phyloP scores from a whole-genome alignment of 1,284 basidiomycete species.

The Grifola frondosa region DNA sequence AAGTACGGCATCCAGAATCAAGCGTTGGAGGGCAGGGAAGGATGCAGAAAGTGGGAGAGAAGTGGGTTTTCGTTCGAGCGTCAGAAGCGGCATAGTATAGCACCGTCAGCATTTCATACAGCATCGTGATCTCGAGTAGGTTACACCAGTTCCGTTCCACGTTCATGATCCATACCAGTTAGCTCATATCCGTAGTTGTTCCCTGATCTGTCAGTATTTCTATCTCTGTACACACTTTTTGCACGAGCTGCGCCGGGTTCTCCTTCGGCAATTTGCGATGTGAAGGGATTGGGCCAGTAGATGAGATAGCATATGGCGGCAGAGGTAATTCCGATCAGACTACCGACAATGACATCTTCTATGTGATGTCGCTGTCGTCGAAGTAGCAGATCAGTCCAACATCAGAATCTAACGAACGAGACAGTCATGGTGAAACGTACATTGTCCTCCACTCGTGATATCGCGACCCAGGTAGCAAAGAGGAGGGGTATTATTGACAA shows the following conservation, averaged over 20 bases:
- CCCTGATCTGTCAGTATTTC: slow-evolving; percentile 21
- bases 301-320: slow-evolving; percentile 53
- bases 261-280: slow-evolving; percentile 27
- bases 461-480: slow-evolving; percentile 60
- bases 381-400: background rate
- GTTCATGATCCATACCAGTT: slow-evolving; percentile 46
- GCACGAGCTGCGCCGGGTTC: slow-evolving; percentile 34
- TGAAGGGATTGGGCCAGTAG: slow-evolving; percentile 66
- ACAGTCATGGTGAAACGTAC: slow-evolving; percentile 41
- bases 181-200: slow-evolving; percentile 47
- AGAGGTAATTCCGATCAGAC: slow-evolving; percentile 52
- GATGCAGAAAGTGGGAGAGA: slow-evolving; percentile 72
- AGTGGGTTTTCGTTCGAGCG: slow-evolving; percentile 64
- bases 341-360: slow-evolving; percentile 65
- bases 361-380: slow-evolving; percentile 57
- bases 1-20: slow-evolving; percentile 4
- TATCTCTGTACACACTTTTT: slow-evolving; percentile 38
- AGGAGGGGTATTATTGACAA: slow-evolving; percentile 52
- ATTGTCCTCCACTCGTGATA: slow-evolving; percentile 65
- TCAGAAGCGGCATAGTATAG: slow-evolving; percentile 14
- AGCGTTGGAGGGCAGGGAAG: slow-evolving; percentile 43
- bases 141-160: slow-evolving; percentile 44
- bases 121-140: slow-evolving; percentile 25
- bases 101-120: slow-evolving; percentile 9
- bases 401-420: background rate